phyloP scores from a whole-genome alignment of 192 early-diverging fungal genomes.

The Backusella liffmaniae region DNA sequence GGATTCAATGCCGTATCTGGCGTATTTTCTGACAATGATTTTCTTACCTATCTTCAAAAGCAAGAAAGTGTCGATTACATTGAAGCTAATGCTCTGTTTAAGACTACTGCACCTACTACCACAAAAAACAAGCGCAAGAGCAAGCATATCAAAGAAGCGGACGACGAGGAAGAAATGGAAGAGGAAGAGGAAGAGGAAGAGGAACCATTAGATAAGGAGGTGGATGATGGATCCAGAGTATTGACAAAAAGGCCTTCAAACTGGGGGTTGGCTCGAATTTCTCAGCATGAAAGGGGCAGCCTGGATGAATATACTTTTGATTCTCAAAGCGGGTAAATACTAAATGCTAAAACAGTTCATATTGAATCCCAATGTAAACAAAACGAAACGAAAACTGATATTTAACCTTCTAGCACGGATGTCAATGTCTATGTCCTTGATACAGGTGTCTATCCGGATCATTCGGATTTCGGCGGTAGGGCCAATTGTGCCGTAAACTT shows the following conservation, averaged over 20 bases:
- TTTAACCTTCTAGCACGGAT: conserved; percentile 25
- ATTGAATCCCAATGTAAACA: not conserved
- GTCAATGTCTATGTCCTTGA: conserved; percentile 68
- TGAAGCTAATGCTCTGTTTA: conserved; percentile 21
- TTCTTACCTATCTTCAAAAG: conserved; percentile 18
- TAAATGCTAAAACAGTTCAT: not conserved
- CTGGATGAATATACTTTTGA: conserved; percentile 54
- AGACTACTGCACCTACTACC: not conserved
- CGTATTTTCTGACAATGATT: conserved; percentile 19
- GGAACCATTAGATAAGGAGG: not conserved
- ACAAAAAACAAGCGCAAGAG: not conserved
- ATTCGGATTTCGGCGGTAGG: conserved; percentile 50
- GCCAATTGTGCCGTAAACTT: conserved; percentile 39
- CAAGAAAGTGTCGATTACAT: conserved; percentile 24
- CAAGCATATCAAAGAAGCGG: not conserved
- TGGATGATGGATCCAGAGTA: not conserved
- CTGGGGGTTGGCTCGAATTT: conserved; percentile 54
- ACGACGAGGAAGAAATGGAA: not conserved
- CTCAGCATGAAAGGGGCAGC: conserved; percentile 36
- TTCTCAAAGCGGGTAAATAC: conserved; percentile 51
- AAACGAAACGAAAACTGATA: not conserved
- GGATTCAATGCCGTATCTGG: conserved; percentile 26
- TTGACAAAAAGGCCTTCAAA: conserved; percentile 3
- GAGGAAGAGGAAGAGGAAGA: not conserved
- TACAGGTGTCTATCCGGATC: conserved; percentile 50